phyloP scores from a whole-genome alignment of 306 rosid species.

The Cicer pinnatifidum region DNA sequence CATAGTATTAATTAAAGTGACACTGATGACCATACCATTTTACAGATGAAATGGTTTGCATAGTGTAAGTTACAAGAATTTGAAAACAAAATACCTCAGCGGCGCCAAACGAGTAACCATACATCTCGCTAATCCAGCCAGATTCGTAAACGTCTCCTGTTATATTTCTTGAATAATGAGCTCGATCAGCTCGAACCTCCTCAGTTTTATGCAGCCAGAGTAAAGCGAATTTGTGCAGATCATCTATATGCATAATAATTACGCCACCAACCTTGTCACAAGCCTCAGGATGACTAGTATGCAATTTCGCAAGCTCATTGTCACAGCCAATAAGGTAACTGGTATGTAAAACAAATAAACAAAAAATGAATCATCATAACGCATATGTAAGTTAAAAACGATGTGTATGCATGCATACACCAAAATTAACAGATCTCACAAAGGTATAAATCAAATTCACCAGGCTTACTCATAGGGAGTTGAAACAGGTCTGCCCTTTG shows the following conservation, averaged over 20 bases:
- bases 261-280: slow-evolving; percentile 52
- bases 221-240: slow-evolving; percentile 44
- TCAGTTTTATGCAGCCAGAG: slow-evolving; percentile 48
- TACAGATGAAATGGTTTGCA: not conserved
- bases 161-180: slow-evolving; percentile 39
- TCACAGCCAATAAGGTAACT: slow-evolving; percentile 49
- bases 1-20: not conserved
- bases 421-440: slow-evolving; percentile 14
- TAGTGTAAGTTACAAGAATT: not conserved
- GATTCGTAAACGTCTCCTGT: slow-evolving; percentile 46
- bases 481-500: slow-evolving; percentile 41
- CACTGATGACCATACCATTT: too few relatives aligned
- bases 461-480: slow-evolving; percentile 48
- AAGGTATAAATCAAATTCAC: slow-evolving; percentile 35
- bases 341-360: not conserved
- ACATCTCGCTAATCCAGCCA: slow-evolving; percentile 51
- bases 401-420: not conserved
- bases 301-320: slow-evolving; percentile 46
- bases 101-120: slow-evolving; percentile 45
- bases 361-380: slow-evolving; percentile 3
- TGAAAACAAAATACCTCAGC: slow-evolving; percentile 39
- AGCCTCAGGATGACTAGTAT: slow-evolving; percentile 49
- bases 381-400: not conserved
- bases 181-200: slow-evolving; percentile 47
- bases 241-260: slow-evolving; percentile 48